Evolutionary conservation across 2,329 filamentous ascomycete species (phyloP).

Genomic region (Penicillium brevicompactum): DNA sequence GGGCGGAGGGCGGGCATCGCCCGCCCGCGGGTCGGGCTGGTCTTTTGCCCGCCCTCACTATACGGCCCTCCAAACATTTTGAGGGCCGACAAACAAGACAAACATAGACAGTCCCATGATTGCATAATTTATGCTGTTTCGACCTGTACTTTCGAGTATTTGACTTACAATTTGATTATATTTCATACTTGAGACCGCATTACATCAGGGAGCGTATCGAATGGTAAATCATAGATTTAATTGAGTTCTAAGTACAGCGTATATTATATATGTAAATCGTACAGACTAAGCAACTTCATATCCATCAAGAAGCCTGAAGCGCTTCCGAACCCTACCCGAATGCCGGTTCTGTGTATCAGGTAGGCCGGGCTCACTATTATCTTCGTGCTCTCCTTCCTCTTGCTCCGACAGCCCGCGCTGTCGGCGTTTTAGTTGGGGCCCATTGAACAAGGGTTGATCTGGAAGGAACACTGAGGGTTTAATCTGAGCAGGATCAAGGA

Average conservation of each 20-base stretch:
- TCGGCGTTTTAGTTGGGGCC: neutral
- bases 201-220: neutral
- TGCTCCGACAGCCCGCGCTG: neutral
- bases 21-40: neutral
- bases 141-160: neutral
- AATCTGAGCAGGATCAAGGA: neutral
- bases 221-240: neutral
- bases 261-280: neutral
- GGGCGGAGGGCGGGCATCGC: too few species aligned
- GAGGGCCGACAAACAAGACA: neutral
- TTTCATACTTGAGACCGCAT: too few species aligned
- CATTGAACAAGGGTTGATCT: neutral
- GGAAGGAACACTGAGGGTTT: too few species aligned
- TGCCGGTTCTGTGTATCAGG: neutral
- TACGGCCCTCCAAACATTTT: neutral
- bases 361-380: neutral
- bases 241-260: neutral
- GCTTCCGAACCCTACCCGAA: neutral
- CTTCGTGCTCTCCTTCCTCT: neutral
- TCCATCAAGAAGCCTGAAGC: neutral
- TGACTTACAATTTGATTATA: neutral
- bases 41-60: neutral
- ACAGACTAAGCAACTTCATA: neutral
- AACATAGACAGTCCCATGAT: neutral
- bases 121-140: neutral